Evolutionary conservation across 2,329 filamentous ascomycete genomes (phyloP).

Genomic region (Colletotrichum sp.): DNA sequence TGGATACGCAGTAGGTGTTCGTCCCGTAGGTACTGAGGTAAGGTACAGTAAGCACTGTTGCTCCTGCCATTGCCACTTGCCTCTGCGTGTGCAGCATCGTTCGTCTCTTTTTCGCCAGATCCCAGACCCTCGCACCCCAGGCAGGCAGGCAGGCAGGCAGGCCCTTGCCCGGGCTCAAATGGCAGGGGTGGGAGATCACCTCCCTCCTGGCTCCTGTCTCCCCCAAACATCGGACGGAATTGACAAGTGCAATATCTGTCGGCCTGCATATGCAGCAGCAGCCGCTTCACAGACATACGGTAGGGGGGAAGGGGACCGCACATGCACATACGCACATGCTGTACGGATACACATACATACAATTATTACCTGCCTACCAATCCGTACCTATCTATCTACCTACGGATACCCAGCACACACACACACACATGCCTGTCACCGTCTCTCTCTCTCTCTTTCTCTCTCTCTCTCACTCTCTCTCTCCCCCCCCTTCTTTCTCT

Average conservation of each 20-base stretch:
- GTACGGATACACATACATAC: neutral
- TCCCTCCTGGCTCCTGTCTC: neutral
- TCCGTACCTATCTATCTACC: neutral
- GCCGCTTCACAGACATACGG: neutral
- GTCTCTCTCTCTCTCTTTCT: neutral
- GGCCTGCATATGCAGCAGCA: neutral
- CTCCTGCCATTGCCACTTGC: neutral
- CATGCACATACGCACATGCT: neutral
- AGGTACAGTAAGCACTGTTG: neutral
- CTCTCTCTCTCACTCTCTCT: neutral
- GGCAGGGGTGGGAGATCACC: slow-evolving; percentile 2
- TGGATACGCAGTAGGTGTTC: no score
- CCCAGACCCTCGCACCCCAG: neutral
- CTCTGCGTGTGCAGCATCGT: neutral
- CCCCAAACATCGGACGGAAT: slow-evolving; percentile 9
- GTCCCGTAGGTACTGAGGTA: neutral
- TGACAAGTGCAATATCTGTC: slow-evolving; percentile 4
- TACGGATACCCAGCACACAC: neutral
- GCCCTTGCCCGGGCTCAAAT: neutral
- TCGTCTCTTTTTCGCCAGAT: neutral
- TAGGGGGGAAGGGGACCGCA: neutral
- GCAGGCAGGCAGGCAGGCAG: neutral
- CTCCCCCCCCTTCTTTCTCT: neutral
- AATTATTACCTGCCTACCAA: neutral
- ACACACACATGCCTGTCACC: neutral